Evolutionary conservation across 2,329 filamentous ascomycete species (phyloP).

Genomic region (Hymenoscyphus occultus): DNA sequence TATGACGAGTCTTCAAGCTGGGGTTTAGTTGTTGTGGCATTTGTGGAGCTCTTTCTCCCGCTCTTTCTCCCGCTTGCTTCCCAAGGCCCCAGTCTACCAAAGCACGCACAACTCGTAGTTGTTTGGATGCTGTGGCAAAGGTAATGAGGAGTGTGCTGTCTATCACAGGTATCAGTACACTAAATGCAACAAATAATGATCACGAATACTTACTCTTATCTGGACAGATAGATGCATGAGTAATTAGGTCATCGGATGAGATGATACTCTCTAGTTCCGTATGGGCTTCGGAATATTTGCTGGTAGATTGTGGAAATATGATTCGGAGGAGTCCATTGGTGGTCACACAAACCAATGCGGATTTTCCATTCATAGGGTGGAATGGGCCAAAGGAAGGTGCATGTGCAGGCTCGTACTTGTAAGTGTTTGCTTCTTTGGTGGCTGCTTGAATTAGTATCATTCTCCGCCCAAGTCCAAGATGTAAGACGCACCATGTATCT

Average conservation of each 20-base stretch:
- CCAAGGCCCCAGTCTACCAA: slow-evolving; percentile 69
- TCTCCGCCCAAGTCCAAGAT: slow-evolving; percentile 35
- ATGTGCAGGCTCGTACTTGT: slow-evolving; percentile 66
- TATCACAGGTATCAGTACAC: slow-evolving; percentile 11
- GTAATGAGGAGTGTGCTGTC: slow-evolving; percentile 57
- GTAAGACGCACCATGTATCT: background rate
- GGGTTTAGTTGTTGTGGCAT: slow-evolving; percentile 49
- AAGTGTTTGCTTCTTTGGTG: slow-evolving; percentile 57
- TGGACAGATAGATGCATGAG: slow-evolving; percentile 72
- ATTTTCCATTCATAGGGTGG: slow-evolving; percentile 68
- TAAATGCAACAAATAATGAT: background rate
- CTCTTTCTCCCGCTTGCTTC: slow-evolving; percentile 48
- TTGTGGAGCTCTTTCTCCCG: slow-evolving; percentile 42
- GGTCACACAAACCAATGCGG: slow-evolving; percentile 74
- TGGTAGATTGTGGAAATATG: slow-evolving; percentile 72
- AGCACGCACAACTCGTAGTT: slow-evolving; percentile 72
- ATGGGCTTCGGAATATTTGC: slow-evolving; percentile 67
- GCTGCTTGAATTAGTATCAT: slow-evolving; percentile 58
- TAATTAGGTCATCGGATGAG: slow-evolving; percentile 71
- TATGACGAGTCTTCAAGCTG: slow-evolving; percentile 51
- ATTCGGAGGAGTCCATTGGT: slow-evolving; percentile 71
- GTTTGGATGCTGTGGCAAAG: slow-evolving; percentile 65
- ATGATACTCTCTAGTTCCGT: slow-evolving; percentile 72
- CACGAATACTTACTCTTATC: slow-evolving; percentile 60
- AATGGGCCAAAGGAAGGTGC: slow-evolving; percentile 67